Evolutionary conservation across 257 asterid species (phyloP).

Genomic region (Primulina eburnea): DNA sequence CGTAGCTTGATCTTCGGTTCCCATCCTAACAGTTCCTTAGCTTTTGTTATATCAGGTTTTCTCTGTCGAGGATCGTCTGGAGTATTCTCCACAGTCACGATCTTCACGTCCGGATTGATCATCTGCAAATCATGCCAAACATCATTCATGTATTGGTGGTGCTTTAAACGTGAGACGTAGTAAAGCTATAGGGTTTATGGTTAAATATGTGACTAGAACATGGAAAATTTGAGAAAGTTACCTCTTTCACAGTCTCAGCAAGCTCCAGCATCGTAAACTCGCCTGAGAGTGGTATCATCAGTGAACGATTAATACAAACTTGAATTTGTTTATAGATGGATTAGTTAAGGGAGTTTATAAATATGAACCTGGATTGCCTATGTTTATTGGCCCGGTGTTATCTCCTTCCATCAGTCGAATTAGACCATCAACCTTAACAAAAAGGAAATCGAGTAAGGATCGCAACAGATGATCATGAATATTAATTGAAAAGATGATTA

Average conservation of each 20-base stretch:
- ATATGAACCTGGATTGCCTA: constrained; percentile 87
- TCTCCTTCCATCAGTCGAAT: constrained; percentile 90
- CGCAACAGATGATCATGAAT: neutral
- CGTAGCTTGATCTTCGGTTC: constrained; percentile 82
- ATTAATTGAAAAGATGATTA: constrained; percentile 1
- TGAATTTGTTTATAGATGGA: neutral
- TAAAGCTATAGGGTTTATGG: neutral
- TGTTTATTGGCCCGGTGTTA: constrained; percentile 81
- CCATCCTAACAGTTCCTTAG: constrained; percentile 81
- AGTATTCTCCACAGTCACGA: constrained; percentile 77
- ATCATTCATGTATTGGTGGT: neutral
- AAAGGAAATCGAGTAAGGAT: constrained; percentile 12
- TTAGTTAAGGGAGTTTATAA: neutral
- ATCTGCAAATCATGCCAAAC: constrained; percentile 40
- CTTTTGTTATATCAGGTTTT: constrained; percentile 87
- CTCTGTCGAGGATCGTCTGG: constrained; percentile 99
- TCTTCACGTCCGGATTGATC: constrained; percentile 75
- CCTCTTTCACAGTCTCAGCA: constrained; percentile 95
- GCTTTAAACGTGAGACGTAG: neutral
- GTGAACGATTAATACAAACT: neutral
- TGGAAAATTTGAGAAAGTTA: constrained; percentile 21
- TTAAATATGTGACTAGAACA: neutral
- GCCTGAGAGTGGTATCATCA: constrained; percentile 41
- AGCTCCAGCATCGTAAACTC: constrained; percentile 97
- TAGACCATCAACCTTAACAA: constrained; percentile 78